Conservation (phyloP, 2,329 filamentous ascomycete genomes). For the Talaromyces pinophilus region DNA sequence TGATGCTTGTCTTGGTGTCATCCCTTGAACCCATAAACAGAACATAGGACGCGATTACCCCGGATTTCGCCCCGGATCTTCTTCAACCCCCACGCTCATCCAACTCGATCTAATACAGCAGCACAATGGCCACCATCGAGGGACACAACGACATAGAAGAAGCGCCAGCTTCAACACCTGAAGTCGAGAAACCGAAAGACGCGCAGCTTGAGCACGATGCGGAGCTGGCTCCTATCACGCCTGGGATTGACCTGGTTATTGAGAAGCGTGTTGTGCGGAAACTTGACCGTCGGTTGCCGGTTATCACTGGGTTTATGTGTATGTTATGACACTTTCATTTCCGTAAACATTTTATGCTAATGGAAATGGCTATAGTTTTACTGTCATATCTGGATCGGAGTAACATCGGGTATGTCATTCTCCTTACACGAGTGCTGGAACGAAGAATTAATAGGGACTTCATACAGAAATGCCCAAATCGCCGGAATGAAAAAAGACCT, state of each 20-base stretch:
- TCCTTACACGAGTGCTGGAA: neutral
- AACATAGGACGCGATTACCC: neutral
- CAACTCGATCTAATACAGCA: neutral
- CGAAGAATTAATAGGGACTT: conserved; percentile 15
- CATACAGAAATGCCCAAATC: conserved; percentile 53
- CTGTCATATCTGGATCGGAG: conserved; percentile 53
- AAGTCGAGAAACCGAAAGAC: conserved; percentile 19
- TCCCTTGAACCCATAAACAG: neutral
- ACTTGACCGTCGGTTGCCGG: conserved; percentile 39
- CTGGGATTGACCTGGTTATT: conserved; percentile 36
- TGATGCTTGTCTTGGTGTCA: neutral
- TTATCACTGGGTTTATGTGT: conserved; percentile 44
- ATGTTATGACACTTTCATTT: conserved; percentile 22
- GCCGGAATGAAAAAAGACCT: conserved; percentile 57
- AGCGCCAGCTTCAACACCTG: neutral
- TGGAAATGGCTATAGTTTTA: conserved; percentile 37
- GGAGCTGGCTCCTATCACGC: conserved; percentile 3
- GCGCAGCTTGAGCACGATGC: conserved; percentile 11
- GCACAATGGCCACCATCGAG: conserved; percentile 2
- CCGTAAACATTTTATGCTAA: neutral
- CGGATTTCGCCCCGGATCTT: neutral
- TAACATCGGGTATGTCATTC: conserved; percentile 49
- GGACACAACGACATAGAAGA: conserved; percentile 4
- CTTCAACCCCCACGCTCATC: neutral
- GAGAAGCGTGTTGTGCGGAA: conserved; percentile 42